Evolutionary conservation across 306 rosid genomes (phyloP).

Genomic region (Myrica gale): DNA sequence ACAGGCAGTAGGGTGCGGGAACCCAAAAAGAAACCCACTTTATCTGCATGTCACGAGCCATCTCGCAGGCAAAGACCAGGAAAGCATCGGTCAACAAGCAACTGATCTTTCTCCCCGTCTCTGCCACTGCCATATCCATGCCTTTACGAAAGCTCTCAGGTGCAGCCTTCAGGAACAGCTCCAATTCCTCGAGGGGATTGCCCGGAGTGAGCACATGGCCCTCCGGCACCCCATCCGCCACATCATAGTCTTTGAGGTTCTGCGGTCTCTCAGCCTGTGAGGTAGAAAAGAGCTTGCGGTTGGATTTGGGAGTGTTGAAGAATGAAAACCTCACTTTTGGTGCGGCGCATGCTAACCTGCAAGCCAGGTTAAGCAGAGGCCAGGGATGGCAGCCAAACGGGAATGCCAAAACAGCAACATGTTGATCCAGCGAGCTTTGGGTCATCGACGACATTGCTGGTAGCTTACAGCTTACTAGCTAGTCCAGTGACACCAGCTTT

Average conservation of each 20-base stretch:
- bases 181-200: constrained; percentile 17
- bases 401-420: constrained; percentile 32
- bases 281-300: background rate
- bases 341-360: constrained; percentile 31
- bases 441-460: no score
- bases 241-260: constrained; percentile 23
- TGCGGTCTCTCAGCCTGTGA: background rate
- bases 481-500: background rate
- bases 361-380: constrained; percentile 24
- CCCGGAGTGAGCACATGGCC: constrained; percentile 18
- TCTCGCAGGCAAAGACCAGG: background rate
- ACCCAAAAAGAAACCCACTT: constrained; percentile 50
- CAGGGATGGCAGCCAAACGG: constrained; percentile 36
- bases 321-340: constrained; percentile 34
- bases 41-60: constrained; percentile 32
- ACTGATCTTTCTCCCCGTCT: constrained; percentile 9
- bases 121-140: constrained; percentile 20
- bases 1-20: constrained; percentile 26
- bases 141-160: constrained; percentile 27
- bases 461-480: no score
- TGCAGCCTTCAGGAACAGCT: constrained; percentile 33
- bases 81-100: constrained; percentile 44
- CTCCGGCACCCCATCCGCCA: constrained; percentile 32
- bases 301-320: constrained; percentile 28
- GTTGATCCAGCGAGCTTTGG: background rate